Base-by-base conservation (phyloP, 139 green algal species). In the Ettlia oleoabundans region DNA sequence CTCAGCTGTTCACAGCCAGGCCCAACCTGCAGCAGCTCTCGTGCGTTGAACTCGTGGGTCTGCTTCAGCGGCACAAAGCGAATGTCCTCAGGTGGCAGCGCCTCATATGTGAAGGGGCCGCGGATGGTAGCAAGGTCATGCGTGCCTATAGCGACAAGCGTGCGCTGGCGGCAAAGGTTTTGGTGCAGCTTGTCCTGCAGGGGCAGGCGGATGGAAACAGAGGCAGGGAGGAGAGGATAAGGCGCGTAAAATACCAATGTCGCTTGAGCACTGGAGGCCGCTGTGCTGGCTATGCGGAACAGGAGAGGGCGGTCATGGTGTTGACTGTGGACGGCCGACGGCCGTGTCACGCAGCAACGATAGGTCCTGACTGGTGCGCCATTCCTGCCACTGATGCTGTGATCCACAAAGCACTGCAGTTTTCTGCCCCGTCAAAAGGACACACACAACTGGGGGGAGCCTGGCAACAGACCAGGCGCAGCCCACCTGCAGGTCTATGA, bases 71-170 rank as follows among this genome's bases (percentile, higher is more conserved):
- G 97, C 81, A 94, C 86, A 78, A 99, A 99, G 64, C 88, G 88
- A 87, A 99, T 99, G 37, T 98, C 90, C 63, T 92, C 87, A 0
- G 97, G 97, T 0, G 95, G 94, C 33, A 97, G 90, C 10, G 97
- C 97, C 88, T 99, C 96, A 81, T 99, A 99, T 0, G 93, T 98
- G 92, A 99, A 99, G 37, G 97, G 97, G 0, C 91, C 94, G 80
- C 95, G 85, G n/a, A 93, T 61, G 38, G 82, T 98, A 35, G 89
- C 88, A 47, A 99, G 89, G 89, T 99, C 97, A 87, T 99, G 97
- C 1, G 97, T 99, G 62, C 97, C 97, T 53, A 99, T 99, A 40
- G 97, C 95, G 7, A 99, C 97, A 22, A 99, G 91, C 3, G 91
- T 95, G 42, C 97, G 91, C 84, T 98, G 93, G 33, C 97, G 90